Conservation (phyloP, 2,329 filamentous ascomycete species). For the Fusarium sp. region DNA sequence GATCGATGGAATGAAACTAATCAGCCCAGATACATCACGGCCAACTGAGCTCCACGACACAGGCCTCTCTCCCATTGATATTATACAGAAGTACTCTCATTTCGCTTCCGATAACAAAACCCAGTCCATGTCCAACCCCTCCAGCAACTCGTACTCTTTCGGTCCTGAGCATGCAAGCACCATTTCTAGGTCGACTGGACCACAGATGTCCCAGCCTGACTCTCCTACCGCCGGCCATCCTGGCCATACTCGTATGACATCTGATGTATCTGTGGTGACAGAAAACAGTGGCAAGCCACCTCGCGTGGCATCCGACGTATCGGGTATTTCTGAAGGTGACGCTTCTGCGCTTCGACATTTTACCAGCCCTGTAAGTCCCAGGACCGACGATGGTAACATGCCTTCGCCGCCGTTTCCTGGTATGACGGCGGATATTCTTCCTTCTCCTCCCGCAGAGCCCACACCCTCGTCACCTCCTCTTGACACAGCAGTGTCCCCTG, state of each 20-base stretch:
- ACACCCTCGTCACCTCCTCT: conserved; percentile 20
- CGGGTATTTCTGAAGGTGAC: conserved; percentile 41
- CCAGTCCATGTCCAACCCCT: conserved; percentile 39
- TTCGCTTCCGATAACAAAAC: conserved; percentile 32
- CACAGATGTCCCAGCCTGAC: conserved; percentile 12
- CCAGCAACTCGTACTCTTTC: conserved; percentile 43
- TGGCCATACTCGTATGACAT: conserved; percentile 32
- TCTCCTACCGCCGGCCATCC: conserved; percentile 27
- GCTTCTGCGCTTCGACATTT: conserved; percentile 36
- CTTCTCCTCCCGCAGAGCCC: conserved; percentile 26
- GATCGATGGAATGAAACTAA: neutral
- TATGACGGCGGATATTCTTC: conserved; percentile 19
- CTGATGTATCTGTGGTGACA: conserved; percentile 38
- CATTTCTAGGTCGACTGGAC: conserved; percentile 47
- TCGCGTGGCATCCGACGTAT: conserved; percentile 43
- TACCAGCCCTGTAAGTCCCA: conserved; percentile 36
- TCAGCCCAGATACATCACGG: conserved; percentile 56
- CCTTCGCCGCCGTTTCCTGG: conserved; percentile 14
- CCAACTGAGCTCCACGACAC: conserved; percentile 61
- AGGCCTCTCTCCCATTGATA: conserved; percentile 54
- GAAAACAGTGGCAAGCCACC: conserved; percentile 13
- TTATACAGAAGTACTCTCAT: conserved; percentile 53
- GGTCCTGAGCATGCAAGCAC: conserved; percentile 44
- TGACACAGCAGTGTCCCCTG: conserved; percentile 9
- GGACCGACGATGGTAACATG: conserved; percentile 20